Base-by-base conservation (phyloP, 2,329 filamentous ascomycete species). In the Penicillium sumatraense region DNA sequence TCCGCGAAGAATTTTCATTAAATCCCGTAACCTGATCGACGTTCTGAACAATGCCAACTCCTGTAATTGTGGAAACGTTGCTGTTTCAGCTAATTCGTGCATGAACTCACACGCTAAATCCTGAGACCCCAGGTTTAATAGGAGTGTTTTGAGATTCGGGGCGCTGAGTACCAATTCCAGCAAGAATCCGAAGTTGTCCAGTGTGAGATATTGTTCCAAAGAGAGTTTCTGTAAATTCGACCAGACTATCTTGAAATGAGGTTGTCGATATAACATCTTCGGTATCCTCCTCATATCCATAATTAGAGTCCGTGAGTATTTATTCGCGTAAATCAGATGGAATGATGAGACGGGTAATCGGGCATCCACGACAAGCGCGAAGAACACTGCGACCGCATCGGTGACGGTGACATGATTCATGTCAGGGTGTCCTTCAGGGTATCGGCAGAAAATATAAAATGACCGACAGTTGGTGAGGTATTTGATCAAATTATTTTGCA, bases 231-330 rank as follows among this genome's bases (percentile, higher is more conserved):
- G 48, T 26, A 66, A 9, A 52, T 65, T 64, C 4, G 51, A 51
- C 64, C 64, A 67, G 5, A 56, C 58, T 7, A 42, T 6, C 18
- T 58, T 54, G 13, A 67, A 67, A 41, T 56, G 33, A 0, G 64
- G 63, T 24, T 67, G 63, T 10, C 61, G 61, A 42, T 64, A 64
- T n/a, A 66, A 21, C 5, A 65, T 51, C n/a, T 66, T 66, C 14
- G 64, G 64, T 7, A 67, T 42, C 6, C 64, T 60, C 2, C 64
- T 60, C 64, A 67, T 67, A 41, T 67, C 64, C 63, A 67, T 67
- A 10, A 64, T 55, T 16, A 67, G 44, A 3, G 63, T 60, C 16
- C 60, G 61, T 10, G 64, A 64, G 21, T 56, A 47, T 20, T 59
- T 52, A 36, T 63, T 65, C 3, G 61, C 58, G 29, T 65, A 67